Conservation (phyloP, 2,329 filamentous ascomycete species). For the Fusarium fracticaudum region DNA sequence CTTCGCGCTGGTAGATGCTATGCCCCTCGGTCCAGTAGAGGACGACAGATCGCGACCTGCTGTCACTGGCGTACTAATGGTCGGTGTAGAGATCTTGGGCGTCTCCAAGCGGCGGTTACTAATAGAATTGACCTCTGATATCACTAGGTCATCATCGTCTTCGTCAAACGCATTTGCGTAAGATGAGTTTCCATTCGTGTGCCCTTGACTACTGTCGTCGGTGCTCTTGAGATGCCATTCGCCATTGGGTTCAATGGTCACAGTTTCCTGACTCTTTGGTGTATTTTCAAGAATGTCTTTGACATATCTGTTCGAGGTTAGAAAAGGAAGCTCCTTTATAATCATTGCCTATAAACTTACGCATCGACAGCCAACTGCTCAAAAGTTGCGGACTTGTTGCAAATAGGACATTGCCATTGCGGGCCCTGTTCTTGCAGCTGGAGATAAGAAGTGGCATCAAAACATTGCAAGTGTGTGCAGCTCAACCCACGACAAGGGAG, state of each 20-base stretch:
- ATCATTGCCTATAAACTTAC: slow-evolving; percentile 57
- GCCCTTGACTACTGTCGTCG: slow-evolving; percentile 44
- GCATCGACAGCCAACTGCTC: slow-evolving; percentile 88
- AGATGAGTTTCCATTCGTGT: slow-evolving; percentile 43
- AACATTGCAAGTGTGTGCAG: slow-evolving; percentile 93
- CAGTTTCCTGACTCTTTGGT: slow-evolving; percentile 76
- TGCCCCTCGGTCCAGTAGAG: slow-evolving; percentile 48
- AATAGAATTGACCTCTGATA: slow-evolving; percentile 55
- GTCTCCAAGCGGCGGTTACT: slow-evolving; percentile 49
- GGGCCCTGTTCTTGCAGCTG: slow-evolving; percentile 96
- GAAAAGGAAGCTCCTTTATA: background rate
- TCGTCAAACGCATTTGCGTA: slow-evolving; percentile 45
- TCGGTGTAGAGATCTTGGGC: slow-evolving; percentile 49
- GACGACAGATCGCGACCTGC: slow-evolving; percentile 50
- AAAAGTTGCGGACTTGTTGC: slow-evolving; percentile 83
- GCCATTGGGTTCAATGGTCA: slow-evolving; percentile 89
- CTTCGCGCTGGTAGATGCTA: slow-evolving; percentile 55
- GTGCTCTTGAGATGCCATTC: slow-evolving; percentile 68
- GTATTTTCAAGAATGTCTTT: slow-evolving; percentile 85
- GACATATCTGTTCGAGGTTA: slow-evolving; percentile 71
- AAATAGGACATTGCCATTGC: slow-evolving; percentile 96
- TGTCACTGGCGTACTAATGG: slow-evolving; percentile 52
- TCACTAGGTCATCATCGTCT: slow-evolving; percentile 61
- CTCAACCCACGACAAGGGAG: slow-evolving; percentile 81
- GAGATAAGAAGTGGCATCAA: slow-evolving; percentile 91